phyloP scores from a whole-genome alignment of 164 flowering plant genomes.

The Berberis vulgaris region DNA sequence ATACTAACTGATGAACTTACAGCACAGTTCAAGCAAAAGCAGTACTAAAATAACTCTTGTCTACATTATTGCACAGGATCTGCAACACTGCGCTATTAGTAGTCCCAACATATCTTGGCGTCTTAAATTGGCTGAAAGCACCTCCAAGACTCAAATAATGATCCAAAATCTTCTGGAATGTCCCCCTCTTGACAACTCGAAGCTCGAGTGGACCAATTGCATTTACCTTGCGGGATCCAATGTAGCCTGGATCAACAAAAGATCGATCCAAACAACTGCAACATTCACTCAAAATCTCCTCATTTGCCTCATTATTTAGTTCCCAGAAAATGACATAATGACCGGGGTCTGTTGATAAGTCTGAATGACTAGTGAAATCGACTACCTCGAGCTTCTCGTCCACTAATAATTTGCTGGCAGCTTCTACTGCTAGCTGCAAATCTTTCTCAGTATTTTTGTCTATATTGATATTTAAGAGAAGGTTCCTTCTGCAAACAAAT shows the following conservation, averaged over 20 bases:
- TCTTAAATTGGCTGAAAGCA: slow-evolving; percentile 79
- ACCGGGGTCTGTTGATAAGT: slow-evolving; percentile 56
- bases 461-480: slow-evolving; percentile 73
- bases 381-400: slow-evolving; percentile 56
- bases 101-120: slow-evolving; percentile 63
- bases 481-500: slow-evolving; percentile 68
- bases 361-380: slow-evolving; percentile 72
- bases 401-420: slow-evolving; percentile 39
- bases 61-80: slow-evolving; percentile 53
- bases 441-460: slow-evolving; percentile 99
- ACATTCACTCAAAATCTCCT: slow-evolving; percentile 46
- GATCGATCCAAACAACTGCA: slow-evolving; percentile 67
- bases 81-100: slow-evolving; percentile 40
- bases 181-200: slow-evolving; percentile 52
- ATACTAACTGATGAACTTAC: not conserved
- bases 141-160: slow-evolving; percentile 54
- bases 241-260: slow-evolving; percentile 73
- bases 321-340: slow-evolving; percentile 91
- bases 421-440: slow-evolving; percentile 67
- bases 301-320: slow-evolving; percentile 43
- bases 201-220: slow-evolving; percentile 79
- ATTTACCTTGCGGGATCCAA: slow-evolving; percentile 54
- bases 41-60: slow-evolving; percentile 52
- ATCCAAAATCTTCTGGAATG: slow-evolving; percentile 64
- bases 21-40: slow-evolving; percentile 28